phyloP scores from a whole-genome alignment of 306 rosid species.

The Lotus japonicus region DNA sequence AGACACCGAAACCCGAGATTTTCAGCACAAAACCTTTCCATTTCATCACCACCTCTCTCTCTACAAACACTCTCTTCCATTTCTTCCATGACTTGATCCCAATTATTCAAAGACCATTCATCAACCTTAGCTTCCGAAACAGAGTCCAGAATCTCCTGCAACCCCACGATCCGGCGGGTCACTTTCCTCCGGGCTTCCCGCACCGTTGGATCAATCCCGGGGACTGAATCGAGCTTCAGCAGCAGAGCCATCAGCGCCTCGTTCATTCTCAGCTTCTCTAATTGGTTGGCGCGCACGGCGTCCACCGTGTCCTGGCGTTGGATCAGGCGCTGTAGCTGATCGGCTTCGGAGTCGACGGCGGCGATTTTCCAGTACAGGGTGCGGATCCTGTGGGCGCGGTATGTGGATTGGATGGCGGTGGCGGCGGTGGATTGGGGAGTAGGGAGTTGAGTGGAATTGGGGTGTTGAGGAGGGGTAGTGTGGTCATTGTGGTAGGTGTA shows the following conservation, averaged over 20 bases:
- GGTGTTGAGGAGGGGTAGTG: conserved; percentile 33
- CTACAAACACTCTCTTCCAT: conserved; percentile 80
- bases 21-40: conserved; percentile 64
- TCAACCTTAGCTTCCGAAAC: conserved; percentile 43
- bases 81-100: conserved; percentile 65
- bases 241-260: conserved; percentile 73
- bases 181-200: conserved; percentile 80
- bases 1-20: conserved; percentile 80
- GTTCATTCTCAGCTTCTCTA: conserved; percentile 68
- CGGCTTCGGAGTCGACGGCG: conserved; percentile 55
- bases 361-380: conserved; percentile 46
- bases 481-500: conserved; percentile 45
- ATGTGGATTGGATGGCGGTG: conserved; percentile 62
- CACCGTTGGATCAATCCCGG: conserved; percentile 71
- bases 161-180: conserved; percentile 78
- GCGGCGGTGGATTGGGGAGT: conserved; percentile 39
- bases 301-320: conserved; percentile 96
- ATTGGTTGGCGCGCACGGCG: conserved; percentile 55
- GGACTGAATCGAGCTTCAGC: conserved; percentile 76
- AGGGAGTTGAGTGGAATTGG: conserved; percentile 37
- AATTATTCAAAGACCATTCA: conserved; percentile 33
- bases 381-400: conserved; percentile 69
- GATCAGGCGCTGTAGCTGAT: conserved; percentile 49
- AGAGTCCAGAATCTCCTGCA: conserved; percentile 84
- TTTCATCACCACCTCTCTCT: conserved; percentile 72